These are phyloP conservation scores for Cercophora newfieldiana DNA, from an alignment of 495 filamentous ascomycete genomes.

Conservation along the genomic window DNA sequence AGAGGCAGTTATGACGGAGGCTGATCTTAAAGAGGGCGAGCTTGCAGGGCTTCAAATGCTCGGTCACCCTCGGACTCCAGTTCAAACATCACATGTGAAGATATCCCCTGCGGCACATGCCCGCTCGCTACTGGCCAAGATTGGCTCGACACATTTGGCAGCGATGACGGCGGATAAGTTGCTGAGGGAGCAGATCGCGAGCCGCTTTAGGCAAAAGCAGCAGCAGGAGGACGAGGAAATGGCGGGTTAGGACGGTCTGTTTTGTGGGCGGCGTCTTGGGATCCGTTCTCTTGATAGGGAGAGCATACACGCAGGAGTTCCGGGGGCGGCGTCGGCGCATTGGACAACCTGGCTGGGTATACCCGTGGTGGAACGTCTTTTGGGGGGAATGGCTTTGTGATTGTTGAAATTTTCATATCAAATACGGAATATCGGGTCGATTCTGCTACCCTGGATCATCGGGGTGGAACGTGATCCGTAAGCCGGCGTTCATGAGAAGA, in stretches of 20 bases:
- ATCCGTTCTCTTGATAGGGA: neutral
- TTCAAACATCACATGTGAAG: neutral
- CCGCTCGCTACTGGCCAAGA: constrained; percentile 1
- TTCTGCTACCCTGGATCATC: no score
- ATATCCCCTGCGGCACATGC: constrained; percentile 5
- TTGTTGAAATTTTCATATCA: neutral
- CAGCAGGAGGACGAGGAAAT: neutral
- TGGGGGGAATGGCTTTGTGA: neutral
- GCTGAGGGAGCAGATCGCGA: neutral
- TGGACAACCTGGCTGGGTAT: neutral
- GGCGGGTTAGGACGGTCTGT: neutral
- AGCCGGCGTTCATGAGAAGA: no score
- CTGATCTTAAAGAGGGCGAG: neutral
- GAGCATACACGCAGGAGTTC: neutral
- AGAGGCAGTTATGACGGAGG: neutral
- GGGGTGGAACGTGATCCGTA: no score
- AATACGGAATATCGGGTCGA: neutral
- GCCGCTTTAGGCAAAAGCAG: neutral
- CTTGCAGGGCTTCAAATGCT: neutral
- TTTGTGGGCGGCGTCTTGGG: neutral
- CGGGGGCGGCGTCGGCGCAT: neutral
- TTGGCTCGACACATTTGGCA: constrained; percentile 1
- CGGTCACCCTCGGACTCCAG: neutral
- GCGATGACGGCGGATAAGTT: neutral
- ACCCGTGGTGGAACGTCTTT: neutral